Evolutionary conservation across 2,329 filamentous ascomycete genomes (phyloP).

Genomic region (Tolypocladium tropicale): DNA sequence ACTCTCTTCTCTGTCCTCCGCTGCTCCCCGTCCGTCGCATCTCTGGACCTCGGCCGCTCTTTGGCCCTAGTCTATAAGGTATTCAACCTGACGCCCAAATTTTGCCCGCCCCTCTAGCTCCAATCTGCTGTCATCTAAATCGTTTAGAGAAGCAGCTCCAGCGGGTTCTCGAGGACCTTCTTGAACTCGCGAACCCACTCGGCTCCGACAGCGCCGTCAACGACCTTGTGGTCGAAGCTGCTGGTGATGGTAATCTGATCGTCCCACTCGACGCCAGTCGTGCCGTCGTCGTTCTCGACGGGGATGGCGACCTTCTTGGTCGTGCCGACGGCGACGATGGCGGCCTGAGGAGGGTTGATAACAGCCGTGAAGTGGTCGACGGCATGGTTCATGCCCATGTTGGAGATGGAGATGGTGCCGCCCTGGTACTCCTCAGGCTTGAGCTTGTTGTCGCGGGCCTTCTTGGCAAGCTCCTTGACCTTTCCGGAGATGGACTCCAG

Average conservation of each 20-base stretch:
- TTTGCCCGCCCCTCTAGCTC: neutral
- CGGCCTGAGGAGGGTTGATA: constrained; percentile 97
- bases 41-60: neutral
- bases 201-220: constrained; percentile 90
- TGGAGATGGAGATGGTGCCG: constrained; percentile 97
- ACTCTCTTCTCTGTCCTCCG: neutral
- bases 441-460: constrained; percentile 91
- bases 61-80: constrained; percentile 7
- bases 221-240: constrained; percentile 98
- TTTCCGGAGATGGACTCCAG: constrained; percentile 78
- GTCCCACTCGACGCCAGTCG: constrained; percentile 71
- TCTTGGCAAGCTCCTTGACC: constrained; percentile 96
- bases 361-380: constrained; percentile 96
- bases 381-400: constrained; percentile 99
- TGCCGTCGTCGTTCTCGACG: constrained; percentile 74
- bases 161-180: constrained; percentile 94
- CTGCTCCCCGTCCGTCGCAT: neutral
- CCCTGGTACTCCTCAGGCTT: constrained; percentile 99
- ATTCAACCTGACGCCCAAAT: constrained; percentile 6
- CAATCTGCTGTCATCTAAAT: neutral
- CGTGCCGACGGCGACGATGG: constrained; percentile 89
- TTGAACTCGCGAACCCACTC: constrained; percentile 97
- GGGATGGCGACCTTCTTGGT: constrained; percentile 92
- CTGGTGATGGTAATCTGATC: constrained; percentile 93
- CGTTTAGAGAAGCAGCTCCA: constrained; percentile 79